phyloP scores from a whole-genome alignment of 1,284 basidiomycete genomes.

The Ustilago curta region DNA sequence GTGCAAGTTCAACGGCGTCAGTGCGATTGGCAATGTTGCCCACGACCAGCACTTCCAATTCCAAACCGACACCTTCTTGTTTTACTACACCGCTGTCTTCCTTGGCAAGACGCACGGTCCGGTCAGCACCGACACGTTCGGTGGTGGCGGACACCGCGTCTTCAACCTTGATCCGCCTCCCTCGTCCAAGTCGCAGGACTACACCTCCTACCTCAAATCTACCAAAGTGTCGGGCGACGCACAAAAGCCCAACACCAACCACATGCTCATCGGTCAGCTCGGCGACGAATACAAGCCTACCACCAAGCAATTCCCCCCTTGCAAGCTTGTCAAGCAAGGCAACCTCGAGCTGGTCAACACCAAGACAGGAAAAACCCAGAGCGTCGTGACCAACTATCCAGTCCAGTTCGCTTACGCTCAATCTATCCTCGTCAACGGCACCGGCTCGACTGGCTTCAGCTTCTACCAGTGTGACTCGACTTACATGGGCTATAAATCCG shows the following conservation, averaged over 20 bases:
- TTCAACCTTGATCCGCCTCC: background rate
- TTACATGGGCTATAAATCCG: conserved; percentile 15
- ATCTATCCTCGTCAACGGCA: conserved; percentile 4
- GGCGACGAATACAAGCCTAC: conserved; percentile 10
- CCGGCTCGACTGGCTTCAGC: background rate
- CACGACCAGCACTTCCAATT: conserved; percentile 21
- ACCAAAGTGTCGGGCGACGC: conserved; percentile 1
- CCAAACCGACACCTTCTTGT: conserved; percentile 4
- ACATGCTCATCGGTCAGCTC: conserved; percentile 16
- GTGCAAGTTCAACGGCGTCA: conserved; percentile 7
- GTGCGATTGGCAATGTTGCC: conserved; percentile 9
- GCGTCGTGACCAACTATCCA: background rate
- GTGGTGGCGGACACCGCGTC: conserved; percentile 4
- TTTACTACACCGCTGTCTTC: conserved; percentile 14
- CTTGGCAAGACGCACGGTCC: conserved; percentile 10
- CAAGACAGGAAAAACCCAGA: conserved; percentile 4
- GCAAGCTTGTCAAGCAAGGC: conserved; percentile 18
- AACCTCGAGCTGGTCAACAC: conserved; percentile 17
- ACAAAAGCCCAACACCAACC: background rate
- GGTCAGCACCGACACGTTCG: background rate
- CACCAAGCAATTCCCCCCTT: background rate
- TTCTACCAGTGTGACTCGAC: conserved; percentile 23
- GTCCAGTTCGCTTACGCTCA: background rate
- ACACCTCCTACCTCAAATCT: background rate
- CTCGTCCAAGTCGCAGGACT: background rate